Evolutionary conservation across 164 flowering plant species (phyloP).

Genomic region (Amborella trichopoda): DNA sequence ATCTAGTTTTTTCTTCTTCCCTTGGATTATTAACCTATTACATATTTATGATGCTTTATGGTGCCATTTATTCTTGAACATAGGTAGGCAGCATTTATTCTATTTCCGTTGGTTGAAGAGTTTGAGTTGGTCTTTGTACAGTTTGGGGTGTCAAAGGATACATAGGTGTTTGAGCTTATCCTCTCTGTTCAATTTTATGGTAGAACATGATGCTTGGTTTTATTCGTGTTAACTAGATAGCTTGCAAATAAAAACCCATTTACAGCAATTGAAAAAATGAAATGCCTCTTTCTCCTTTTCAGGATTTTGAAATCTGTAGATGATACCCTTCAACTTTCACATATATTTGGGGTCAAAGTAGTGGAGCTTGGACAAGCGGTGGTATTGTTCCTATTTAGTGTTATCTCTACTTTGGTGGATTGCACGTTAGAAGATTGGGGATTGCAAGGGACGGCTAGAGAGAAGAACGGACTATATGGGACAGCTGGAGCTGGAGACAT

Average conservation of each 20-base stretch:
- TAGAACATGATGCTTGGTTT: too few relatives aligned
- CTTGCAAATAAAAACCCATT: too few relatives aligned
- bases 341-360: conserved; percentile 27
- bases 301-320: conserved; percentile 63
- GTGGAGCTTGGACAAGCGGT: conserved; percentile 51
- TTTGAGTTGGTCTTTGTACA: too few relatives aligned
- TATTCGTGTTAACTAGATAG: too few relatives aligned
- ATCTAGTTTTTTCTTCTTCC: too few relatives aligned
- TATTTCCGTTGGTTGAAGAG: too few relatives aligned
- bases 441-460: conserved; percentile 22
- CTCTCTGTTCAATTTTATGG: not conserved
- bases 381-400: conserved; percentile 41
- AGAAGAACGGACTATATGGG: conserved; percentile 19
- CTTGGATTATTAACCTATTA: too few relatives aligned
- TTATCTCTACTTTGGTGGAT: conserved; percentile 46
- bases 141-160: too few relatives aligned
- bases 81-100: too few relatives aligned
- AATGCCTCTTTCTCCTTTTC: conserved; percentile 18
- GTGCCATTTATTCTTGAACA: too few relatives aligned
- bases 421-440: conserved; percentile 66
- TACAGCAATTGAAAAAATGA: too few relatives aligned
- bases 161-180: not conserved
- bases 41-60: too few relatives aligned
- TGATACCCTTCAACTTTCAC: conserved; percentile 45
- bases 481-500: conserved; percentile 21